A percentile compares a stretch with the other conserved stretches of the same genome.
Evolutionary conservation across 2,329 filamentous ascomycete species (phyloP).

Genomic region (Aspergillus quadrilineatus): DNA sequence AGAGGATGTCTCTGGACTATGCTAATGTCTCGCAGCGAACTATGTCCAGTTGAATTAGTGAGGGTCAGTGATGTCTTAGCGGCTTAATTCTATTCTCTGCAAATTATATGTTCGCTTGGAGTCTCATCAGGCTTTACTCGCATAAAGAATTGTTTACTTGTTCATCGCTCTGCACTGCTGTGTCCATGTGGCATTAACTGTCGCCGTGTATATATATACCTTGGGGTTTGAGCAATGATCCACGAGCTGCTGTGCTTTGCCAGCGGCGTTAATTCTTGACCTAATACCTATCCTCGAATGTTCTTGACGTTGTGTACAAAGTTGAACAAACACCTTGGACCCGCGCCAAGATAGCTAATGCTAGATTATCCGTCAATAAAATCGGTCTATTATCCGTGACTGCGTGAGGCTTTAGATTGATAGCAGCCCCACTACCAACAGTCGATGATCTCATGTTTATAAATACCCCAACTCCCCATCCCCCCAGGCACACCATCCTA

Average conservation of each 20-base stretch:
- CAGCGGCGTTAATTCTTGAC: background rate
- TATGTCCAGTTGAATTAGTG: slow-evolving; percentile 38
- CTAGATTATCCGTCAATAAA: background rate
- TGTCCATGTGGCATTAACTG: background rate
- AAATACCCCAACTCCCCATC: background rate
- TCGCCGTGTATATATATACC: slow-evolving; percentile 14
- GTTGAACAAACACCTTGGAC: too few relatives aligned
- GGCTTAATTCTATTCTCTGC: slow-evolving; percentile 10
- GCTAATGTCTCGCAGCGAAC: slow-evolving; percentile 32
- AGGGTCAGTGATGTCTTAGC: background rate
- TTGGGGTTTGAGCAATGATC: background rate
- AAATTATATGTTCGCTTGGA: slow-evolving; percentile 10
- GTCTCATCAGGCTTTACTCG: slow-evolving; percentile 3
- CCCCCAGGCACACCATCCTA: background rate
- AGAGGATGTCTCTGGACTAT: background rate
- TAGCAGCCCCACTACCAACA: background rate
- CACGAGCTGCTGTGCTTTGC: background rate
- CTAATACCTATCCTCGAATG: too few relatives aligned
- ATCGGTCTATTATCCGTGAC: background rate
- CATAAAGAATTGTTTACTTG: slow-evolving; percentile 6
- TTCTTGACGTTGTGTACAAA: too few relatives aligned
- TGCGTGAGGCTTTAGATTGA: background rate
- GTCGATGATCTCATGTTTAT: slow-evolving; percentile 9
- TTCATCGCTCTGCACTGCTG: slow-evolving; percentile 3
- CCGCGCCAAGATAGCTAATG: background rate